Conservation (phyloP, 2,329 filamentous ascomycete species). For the Drechslera avenae region DNA sequence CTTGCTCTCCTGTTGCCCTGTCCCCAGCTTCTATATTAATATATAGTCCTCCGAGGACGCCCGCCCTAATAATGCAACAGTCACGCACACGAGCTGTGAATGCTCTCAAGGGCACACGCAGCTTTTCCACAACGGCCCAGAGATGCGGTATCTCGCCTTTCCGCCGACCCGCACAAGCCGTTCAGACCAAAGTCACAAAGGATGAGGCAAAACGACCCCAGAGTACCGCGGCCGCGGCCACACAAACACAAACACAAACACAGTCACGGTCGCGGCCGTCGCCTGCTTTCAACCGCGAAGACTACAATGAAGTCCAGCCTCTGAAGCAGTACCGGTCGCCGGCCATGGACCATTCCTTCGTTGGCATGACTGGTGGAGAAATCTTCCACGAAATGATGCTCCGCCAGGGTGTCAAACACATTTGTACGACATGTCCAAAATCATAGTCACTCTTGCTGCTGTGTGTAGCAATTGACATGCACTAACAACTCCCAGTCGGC, state of each 20-base stretch:
- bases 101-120: constrained; percentile 48
- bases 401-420: constrained; percentile 85
- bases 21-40: constrained; percentile 13
- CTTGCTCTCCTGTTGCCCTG: constrained; percentile 9
- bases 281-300: constrained; percentile 58
- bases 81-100: constrained; percentile 45
- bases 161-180: constrained; percentile 43
- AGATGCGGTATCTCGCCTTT: constrained; percentile 53
- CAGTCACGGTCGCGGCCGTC: constrained; percentile 44
- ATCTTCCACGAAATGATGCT: constrained; percentile 99
- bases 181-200: constrained; percentile 38
- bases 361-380: constrained; percentile 92
- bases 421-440: constrained; percentile 69
- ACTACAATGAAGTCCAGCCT: constrained; percentile 52
- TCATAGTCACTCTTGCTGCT: not conserved
- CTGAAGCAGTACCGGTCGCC: constrained; percentile 54
- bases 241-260: constrained; percentile 35
- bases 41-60: constrained; percentile 21
- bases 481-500: constrained; percentile 50
- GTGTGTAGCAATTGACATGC: not conserved
- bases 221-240: constrained; percentile 50
- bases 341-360: constrained; percentile 68
- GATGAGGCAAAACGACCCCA: constrained; percentile 51
- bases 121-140: constrained; percentile 51
- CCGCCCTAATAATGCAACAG: constrained; percentile 41